phyloP scores from a whole-genome alignment of 768 basidiomycete species.

The Trametes punicea region DNA sequence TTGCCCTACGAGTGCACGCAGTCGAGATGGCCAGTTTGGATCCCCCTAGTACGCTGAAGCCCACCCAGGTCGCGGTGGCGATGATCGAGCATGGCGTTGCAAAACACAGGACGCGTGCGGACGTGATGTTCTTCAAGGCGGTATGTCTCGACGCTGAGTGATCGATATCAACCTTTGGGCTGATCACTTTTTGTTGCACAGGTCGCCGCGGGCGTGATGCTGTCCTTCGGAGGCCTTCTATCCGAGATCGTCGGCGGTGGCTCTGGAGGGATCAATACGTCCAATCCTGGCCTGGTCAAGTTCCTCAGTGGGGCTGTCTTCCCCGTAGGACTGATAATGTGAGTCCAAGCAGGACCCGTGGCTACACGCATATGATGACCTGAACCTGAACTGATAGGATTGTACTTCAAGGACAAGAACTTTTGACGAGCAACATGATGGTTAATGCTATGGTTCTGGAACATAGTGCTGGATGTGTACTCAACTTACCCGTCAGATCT shows the following conservation, averaged over 20 bases:
- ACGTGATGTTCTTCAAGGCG: slow-evolving; percentile 64
- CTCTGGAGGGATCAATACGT: slow-evolving; percentile 43
- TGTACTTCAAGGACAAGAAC: slow-evolving; percentile 64
- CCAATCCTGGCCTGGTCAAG: slow-evolving; percentile 68
- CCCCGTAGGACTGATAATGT: slow-evolving; percentile 78
- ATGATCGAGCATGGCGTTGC: slow-evolving; percentile 55
- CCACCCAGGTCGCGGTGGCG: slow-evolving; percentile 52
- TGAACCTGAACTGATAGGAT: slow-evolving; percentile 47
- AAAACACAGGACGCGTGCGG: slow-evolving; percentile 64
- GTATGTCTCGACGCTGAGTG: slow-evolving; percentile 35
- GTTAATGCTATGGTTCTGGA: slow-evolving; percentile 34
- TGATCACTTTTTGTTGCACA: slow-evolving; percentile 24
- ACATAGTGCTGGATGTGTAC: not conserved
- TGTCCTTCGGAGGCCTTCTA: slow-evolving; percentile 72
- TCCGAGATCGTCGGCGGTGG: slow-evolving; percentile 61
- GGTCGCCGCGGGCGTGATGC: slow-evolving; percentile 68
- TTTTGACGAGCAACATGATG: slow-evolving; percentile 78
- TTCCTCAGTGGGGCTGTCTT: slow-evolving; percentile 66
- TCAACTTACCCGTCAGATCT: slow-evolving; percentile 39
- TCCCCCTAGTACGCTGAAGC: slow-evolving; percentile 49
- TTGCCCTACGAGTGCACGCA: not conserved
- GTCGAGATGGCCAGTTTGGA: slow-evolving; percentile 18
- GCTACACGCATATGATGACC: not conserved
- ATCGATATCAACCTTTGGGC: not conserved
- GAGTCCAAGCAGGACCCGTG: slow-evolving; percentile 13